Evolutionary conservation across 2,329 filamentous ascomycete species (phyloP).

Genomic region (Cadophora gregata): DNA sequence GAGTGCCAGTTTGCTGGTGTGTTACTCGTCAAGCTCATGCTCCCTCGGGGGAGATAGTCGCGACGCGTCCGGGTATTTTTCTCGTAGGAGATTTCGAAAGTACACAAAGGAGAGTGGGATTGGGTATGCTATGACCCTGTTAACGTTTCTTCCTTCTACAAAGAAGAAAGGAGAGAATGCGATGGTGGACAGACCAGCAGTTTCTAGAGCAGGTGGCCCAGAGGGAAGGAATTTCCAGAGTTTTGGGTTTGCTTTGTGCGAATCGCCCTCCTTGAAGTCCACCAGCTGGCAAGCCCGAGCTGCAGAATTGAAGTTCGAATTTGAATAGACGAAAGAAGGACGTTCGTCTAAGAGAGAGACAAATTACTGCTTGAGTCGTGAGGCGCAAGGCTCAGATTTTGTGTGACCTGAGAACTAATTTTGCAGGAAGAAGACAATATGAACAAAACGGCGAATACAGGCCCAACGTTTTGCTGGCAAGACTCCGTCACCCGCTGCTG

Average conservation of each 20-base stretch:
- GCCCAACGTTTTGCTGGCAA: slow-evolving; percentile 37
- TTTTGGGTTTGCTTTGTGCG: slow-evolving; percentile 23
- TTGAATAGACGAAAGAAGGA: not conserved
- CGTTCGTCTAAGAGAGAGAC: slow-evolving; percentile 2
- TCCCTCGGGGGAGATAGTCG: slow-evolving; percentile 11
- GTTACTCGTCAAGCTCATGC: slow-evolving; percentile 15
- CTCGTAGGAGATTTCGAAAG: not conserved
- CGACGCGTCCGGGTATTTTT: slow-evolving; percentile 2
- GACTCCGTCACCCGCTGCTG: slow-evolving; percentile 36
- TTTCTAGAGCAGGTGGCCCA: slow-evolving; percentile 15
- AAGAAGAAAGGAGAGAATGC: slow-evolving; percentile 6
- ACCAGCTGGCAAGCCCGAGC: not conserved
- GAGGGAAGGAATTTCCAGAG: not conserved
- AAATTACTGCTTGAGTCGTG: slow-evolving; percentile 7
- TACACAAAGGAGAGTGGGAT: not conserved
- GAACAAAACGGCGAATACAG: slow-evolving; percentile 34
- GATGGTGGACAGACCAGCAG: slow-evolving; percentile 18
- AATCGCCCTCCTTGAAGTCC: slow-evolving; percentile 19
- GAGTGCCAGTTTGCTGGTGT: slow-evolving; percentile 65
- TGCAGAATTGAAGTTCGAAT: not conserved
- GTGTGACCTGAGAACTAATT: slow-evolving; percentile 23
- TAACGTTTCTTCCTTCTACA: slow-evolving; percentile 12
- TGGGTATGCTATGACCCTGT: slow-evolving; percentile 25
- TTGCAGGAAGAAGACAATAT: slow-evolving; percentile 29
- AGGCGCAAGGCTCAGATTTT: slow-evolving; percentile 17